Base-by-base conservation (phyloP, 208 protist genomes). In the Crithidia mellificae region DNA sequence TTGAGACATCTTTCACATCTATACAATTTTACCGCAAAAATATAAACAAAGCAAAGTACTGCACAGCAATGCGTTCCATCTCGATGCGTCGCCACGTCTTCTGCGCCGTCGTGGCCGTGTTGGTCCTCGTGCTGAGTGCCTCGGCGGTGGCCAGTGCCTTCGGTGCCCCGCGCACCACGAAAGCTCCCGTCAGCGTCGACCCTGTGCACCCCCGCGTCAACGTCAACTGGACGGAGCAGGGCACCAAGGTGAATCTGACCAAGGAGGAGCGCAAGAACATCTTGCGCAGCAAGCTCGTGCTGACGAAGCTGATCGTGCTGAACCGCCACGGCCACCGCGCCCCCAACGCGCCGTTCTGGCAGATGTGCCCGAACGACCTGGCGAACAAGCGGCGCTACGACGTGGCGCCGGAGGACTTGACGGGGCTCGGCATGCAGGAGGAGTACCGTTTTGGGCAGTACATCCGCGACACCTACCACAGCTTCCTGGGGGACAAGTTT, bases 281-380 rank as follows among this genome's bases (percentile, higher is more conserved):
- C 25, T 32, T 81, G 17, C 54, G 67, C 30, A 64, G 63, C 22
- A 75, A 87, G 49, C 80, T 94, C 24, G 84, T 90, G 4, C 62
- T 93, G 15, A 90, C 78, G 2, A 90, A 92, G 66, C 70, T 94
- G 12, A 67, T 94, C 58, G 82, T 89, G 17, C 64, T 94, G 39
- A 91, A 90, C 61, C 85, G 88, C 24, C 88, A 94, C 58, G 88
- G 88, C 30, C 88, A 94, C 66, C 85, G 88, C 52, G 76, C 85
- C 6, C 88, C 88, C 25, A 94, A 94, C 63, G 82, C 78, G 17
- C 81, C 83, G 32, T 94, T 85, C 74, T 94, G 88, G 88, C 56
- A 58, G 22, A 73, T 84, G 72, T 94, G 88, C 70, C 83, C 83
- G 3, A 83, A 77, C n/a, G 85, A 92, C 39, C 58, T 43, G 22